These are phyloP conservation scores for Lepiota subincarnata DNA, from an alignment of 768 basidiomycete genomes.

Conservation along the genomic window DNA sequence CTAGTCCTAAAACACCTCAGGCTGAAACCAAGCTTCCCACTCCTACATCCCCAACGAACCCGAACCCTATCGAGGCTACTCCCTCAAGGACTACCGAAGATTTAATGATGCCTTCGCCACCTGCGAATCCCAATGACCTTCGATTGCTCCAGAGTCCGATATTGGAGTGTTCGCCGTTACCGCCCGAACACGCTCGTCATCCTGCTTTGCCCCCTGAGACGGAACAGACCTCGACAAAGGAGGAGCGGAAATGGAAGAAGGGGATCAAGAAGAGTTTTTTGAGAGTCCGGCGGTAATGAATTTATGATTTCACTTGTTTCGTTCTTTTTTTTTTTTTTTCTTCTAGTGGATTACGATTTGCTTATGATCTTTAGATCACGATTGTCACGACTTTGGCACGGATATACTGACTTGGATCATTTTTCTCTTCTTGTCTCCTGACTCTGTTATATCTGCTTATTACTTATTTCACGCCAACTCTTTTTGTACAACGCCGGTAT, in stretches of 20 bases:
- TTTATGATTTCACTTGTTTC: too few relatives aligned
- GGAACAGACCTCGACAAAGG: background rate
- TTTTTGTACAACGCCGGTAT: too few relatives aligned
- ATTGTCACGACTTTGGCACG: slow-evolving; percentile 3
- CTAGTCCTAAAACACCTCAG: background rate
- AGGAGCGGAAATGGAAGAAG: background rate
- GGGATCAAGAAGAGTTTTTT: background rate
- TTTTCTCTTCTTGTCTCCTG: too few relatives aligned
- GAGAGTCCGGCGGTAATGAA: too few relatives aligned
- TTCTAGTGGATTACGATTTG: too few relatives aligned
- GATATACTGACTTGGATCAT: too few relatives aligned
- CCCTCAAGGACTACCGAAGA: background rate
- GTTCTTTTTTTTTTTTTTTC: too few relatives aligned
- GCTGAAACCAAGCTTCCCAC: background rate
- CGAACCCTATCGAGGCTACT: background rate
- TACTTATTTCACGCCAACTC: too few relatives aligned
- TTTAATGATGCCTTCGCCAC: background rate
- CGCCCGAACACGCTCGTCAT: slow-evolving; percentile 1
- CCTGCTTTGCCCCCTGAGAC: background rate
- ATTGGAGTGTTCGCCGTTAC: slow-evolving; percentile 8
- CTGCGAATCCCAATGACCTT: slow-evolving; percentile 2
- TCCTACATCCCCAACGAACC: background rate
- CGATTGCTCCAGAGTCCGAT: slow-evolving; percentile 10
- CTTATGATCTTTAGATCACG: too few relatives aligned
- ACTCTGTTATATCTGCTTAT: too few relatives aligned